These are phyloP conservation scores for Neofusicoccum laricinum DNA, from an alignment of 2,329 filamentous ascomycete species.

Conservation along the genomic window DNA sequence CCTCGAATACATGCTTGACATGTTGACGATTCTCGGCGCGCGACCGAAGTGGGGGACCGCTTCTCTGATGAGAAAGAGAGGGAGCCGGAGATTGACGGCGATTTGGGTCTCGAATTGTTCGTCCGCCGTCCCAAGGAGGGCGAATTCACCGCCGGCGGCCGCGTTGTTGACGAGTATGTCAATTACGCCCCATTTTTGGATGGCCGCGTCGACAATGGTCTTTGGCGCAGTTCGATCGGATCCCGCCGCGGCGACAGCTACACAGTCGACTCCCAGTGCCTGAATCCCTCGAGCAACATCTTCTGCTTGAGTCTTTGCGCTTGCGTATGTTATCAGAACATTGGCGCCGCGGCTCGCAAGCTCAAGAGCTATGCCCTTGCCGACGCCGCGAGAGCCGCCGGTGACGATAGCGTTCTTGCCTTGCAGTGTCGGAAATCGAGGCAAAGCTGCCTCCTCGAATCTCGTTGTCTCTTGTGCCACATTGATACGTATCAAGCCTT, in stretches of 20 bases:
- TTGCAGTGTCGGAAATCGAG: not conserved
- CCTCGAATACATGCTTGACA: constrained; percentile 54
- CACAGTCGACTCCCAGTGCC: constrained; percentile 39
- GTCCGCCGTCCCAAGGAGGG: constrained; percentile 38
- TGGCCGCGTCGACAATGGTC: constrained; percentile 36
- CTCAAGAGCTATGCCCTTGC: constrained; percentile 41
- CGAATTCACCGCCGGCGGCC: constrained; percentile 27
- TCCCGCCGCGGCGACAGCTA: constrained; percentile 41
- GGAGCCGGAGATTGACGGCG: constrained; percentile 55
- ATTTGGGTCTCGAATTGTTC: constrained; percentile 54
- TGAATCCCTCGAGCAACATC: constrained; percentile 26
- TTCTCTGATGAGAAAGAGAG: constrained; percentile 53
- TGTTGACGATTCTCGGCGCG: constrained; percentile 56
- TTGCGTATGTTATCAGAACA: constrained; percentile 51
- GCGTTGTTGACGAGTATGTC: constrained; percentile 46
- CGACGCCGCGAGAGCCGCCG: constrained; percentile 45
- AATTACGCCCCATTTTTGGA: constrained; percentile 39
- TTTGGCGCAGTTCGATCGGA: constrained; percentile 29
- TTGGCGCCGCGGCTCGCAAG: constrained; percentile 41
- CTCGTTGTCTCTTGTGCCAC: not conserved
- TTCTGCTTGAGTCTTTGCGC: constrained; percentile 25
- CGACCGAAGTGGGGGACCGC: constrained; percentile 50
- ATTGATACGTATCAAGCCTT: not conserved
- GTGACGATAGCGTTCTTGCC: constrained; percentile 47
- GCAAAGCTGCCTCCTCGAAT: not conserved